phyloP scores from a whole-genome alignment of 805 yeast genomes.

The Ogataea salicorniae region DNA sequence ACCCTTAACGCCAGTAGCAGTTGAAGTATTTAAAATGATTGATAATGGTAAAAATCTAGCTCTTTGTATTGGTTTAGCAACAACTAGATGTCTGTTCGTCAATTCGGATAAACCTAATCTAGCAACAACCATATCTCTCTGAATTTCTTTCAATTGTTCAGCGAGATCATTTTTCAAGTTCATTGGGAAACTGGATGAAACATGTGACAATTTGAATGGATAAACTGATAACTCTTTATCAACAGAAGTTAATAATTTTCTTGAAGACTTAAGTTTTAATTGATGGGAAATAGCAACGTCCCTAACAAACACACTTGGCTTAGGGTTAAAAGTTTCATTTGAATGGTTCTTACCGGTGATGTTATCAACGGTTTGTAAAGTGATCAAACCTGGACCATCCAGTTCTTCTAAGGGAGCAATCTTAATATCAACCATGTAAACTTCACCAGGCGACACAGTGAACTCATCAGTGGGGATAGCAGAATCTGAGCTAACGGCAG shows the following conservation, averaged over 20 bases:
- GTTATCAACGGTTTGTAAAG: conserved; percentile 62
- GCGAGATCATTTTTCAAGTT: conserved; percentile 33
- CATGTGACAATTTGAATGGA: conserved; percentile 82
- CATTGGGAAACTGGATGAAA: conserved; percentile 59
- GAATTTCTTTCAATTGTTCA: conserved; percentile 40
- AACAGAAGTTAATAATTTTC: conserved; percentile 62
- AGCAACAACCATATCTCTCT: conserved; percentile 52
- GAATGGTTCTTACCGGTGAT: conserved; percentile 58
- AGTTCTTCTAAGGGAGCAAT: conserved; percentile 56
- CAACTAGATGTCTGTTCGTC: conserved; percentile 71
- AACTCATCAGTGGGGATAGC: conserved; percentile 80
- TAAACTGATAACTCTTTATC: conserved; percentile 78
- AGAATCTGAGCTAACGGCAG: conserved; percentile 36
- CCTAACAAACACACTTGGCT: conserved; percentile 72
- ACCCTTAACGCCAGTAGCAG: conserved; percentile 64
- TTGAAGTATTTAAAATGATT: conserved; percentile 54
- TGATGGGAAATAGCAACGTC: conserved; percentile 81
- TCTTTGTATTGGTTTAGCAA: conserved; percentile 64
- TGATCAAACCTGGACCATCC: conserved; percentile 61
- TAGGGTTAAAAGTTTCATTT: conserved; percentile 46
- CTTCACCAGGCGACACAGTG: conserved; percentile 73
- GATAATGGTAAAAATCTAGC: conserved; percentile 72
- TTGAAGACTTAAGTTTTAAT: conserved; percentile 68
- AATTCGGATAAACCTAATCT: conserved; percentile 79
- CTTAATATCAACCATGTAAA: conserved; percentile 74